A percentile compares a stretch with the other conserved stretches of the same genome.
phyloP scores from a whole-genome alignment of 139 green algal genomes.

The Spirogloea muscicola region DNA sequence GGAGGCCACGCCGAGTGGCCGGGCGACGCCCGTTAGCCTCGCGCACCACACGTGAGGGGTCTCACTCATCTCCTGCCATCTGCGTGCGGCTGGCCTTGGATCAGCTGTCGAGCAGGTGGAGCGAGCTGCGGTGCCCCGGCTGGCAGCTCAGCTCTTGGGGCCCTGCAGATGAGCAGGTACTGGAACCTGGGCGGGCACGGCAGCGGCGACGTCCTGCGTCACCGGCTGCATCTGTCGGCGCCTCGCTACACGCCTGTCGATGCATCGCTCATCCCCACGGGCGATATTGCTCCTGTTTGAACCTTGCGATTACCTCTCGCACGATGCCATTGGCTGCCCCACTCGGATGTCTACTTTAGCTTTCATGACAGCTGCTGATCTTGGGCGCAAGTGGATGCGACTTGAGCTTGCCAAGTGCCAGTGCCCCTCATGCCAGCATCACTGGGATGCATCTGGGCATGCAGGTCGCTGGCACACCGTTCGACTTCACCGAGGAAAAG shows the following conservation, averaged over 20 bases:
- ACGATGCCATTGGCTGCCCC: too few species aligned
- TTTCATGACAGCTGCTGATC: too few species aligned
- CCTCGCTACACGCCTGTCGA: constrained; percentile 54
- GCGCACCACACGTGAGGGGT: constrained; percentile 73
- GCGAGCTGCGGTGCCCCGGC: too few species aligned
- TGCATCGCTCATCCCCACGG: constrained; percentile 67
- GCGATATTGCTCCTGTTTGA: constrained; percentile 64
- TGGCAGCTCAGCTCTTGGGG: background rate
- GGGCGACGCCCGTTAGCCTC: constrained; percentile 69
- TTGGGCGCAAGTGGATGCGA: too few species aligned
- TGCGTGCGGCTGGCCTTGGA: too few species aligned
- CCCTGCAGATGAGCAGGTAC: constrained; percentile 61
- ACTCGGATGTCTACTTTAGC: too few species aligned
- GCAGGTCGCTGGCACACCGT: constrained; percentile 42
- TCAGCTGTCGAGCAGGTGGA: too few species aligned
- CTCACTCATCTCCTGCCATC: too few species aligned
- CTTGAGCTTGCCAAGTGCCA: too few species aligned
- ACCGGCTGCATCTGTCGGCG: constrained; percentile 39
- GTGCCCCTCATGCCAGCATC: too few species aligned
- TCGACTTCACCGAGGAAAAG: constrained; percentile 47
- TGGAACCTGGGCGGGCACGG: constrained; percentile 87
- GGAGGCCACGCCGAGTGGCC: constrained; percentile 19
- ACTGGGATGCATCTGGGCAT: too few species aligned
- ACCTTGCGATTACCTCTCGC: too few species aligned
- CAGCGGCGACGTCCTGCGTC: constrained; percentile 24